Base-by-base conservation (phyloP, 169 alveolate genomes). In the Plasmodium vivax region DNA sequence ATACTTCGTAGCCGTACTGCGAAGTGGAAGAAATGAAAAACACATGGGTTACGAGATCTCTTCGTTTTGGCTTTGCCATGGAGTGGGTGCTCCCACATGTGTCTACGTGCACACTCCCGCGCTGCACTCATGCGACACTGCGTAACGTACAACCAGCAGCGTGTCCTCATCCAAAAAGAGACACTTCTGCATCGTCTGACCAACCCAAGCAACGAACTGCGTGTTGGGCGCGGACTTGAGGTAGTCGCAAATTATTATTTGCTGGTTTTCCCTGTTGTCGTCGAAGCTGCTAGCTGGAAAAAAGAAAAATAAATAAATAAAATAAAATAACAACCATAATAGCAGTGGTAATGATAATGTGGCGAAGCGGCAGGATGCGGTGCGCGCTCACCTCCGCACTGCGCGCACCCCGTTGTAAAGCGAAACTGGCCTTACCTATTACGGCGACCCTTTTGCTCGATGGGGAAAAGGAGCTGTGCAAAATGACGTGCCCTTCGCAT, bases 1-100 rank as follows among this genome's bases (percentile, higher is more conserved):
- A 87, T 71, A 87, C 34, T 32, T 87, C 93, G 71, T 87, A 87
- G 47, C 93, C 93, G 82, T 75, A 87, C 93, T 87, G 58, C 27
- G 68, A 87, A 45, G 71, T 54, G 47, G 82, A 38, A 85, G 56
- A 45, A 41, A n/a, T 56, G 43, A 12, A 51, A 77, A 27, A 87
- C 16, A 68, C 38, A 23, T 68, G 36, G 77, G 77, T 19, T 68
- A 16, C n/a, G 38, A 2, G 12, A 19, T 30, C 77, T 27, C n/a
- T 23, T 68, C 77, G 36, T 68, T 68, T 68, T 68, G 14, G 38
- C 38, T 27, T 68, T 30, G 12, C n/a, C 77, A 68, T 27, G 38
- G 38, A 27, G 43, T 68, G 77, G 38, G 38, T 30, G 77, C 14
- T 68, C 41, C 77, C 77, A 19, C 77, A 68, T 27, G 73, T 58